These are phyloP conservation scores for Backusella australiensis DNA, from an alignment of 192 early-diverging fungal genomes.

Conservation along the genomic window DNA sequence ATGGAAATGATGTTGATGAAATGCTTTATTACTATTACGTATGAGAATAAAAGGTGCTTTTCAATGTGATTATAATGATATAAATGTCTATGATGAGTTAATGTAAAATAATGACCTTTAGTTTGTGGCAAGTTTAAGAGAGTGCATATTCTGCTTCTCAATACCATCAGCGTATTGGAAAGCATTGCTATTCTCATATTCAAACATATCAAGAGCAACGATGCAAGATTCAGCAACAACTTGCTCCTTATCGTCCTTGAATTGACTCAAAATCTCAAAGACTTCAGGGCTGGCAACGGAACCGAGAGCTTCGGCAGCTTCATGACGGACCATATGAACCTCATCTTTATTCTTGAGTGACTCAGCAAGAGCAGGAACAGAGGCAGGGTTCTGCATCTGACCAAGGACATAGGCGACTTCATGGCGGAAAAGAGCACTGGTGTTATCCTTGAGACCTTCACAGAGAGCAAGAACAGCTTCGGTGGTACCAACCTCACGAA, in stretches of 20 bases:
- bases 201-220: conserved; percentile 96
- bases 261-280: conserved; percentile 70
- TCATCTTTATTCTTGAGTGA: conserved; percentile 75
- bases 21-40: neutral
- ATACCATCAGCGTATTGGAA: conserved; percentile 83
- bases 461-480: conserved; percentile 83
- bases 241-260: conserved; percentile 68
- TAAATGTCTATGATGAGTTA: neutral
- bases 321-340: conserved; percentile 92
- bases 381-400: conserved; percentile 91
- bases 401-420: conserved; percentile 96
- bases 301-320: conserved; percentile 95
- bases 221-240: conserved; percentile 90
- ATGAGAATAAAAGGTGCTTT: neutral
- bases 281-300: conserved; percentile 90
- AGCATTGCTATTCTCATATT: conserved; percentile 81
- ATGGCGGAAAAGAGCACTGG: conserved; percentile 75
- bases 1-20: neutral
- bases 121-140: conserved; percentile 17
- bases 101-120: neutral
- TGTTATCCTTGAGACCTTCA: conserved; percentile 76
- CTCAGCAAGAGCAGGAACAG: conserved; percentile 79
- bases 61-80: neutral
- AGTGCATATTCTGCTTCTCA: conserved; percentile 40
- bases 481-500: conserved; percentile 80